phyloP scores from a whole-genome alignment of 108 stramenopile genomes.

The Skeletonema marinoi region DNA sequence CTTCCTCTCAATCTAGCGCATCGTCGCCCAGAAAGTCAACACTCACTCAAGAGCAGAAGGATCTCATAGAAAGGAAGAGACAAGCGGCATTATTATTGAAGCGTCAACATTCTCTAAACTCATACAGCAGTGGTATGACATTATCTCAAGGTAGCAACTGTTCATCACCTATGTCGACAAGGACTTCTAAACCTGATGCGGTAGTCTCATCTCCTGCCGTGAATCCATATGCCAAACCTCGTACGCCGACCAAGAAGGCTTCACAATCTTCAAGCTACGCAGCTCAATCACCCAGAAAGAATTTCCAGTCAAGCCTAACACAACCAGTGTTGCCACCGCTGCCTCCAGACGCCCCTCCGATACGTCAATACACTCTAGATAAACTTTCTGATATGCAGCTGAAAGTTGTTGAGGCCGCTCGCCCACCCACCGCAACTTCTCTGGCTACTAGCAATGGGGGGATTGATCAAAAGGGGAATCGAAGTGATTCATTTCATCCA shows the following conservation, averaged over 20 bases:
- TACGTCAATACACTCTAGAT: slow-evolving; percentile 8
- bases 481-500: background rate
- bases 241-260: too few relatives aligned
- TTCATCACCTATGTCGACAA: background rate
- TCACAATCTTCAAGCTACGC: too few relatives aligned
- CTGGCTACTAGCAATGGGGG: background rate
- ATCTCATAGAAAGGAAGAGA: background rate
- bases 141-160: background rate
- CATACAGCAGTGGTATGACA: background rate
- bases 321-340: slow-evolving; percentile 1
- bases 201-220: background rate
- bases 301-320: background rate
- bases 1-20: background rate
- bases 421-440: slow-evolving; percentile 9
- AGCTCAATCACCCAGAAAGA: background rate
- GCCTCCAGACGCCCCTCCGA: background rate
- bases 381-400: slow-evolving; percentile 13
- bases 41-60: slow-evolving; percentile 1
- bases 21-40: background rate
- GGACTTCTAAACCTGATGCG: background rate
- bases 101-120: background rate
- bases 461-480: background rate
- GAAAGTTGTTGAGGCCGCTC: slow-evolving; percentile 15
- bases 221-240: slow-evolving; percentile 1
- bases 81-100: background rate